phyloP scores from a whole-genome alignment of 192 early-diverging fungal species.

The Helicostylum pulchrum region DNA sequence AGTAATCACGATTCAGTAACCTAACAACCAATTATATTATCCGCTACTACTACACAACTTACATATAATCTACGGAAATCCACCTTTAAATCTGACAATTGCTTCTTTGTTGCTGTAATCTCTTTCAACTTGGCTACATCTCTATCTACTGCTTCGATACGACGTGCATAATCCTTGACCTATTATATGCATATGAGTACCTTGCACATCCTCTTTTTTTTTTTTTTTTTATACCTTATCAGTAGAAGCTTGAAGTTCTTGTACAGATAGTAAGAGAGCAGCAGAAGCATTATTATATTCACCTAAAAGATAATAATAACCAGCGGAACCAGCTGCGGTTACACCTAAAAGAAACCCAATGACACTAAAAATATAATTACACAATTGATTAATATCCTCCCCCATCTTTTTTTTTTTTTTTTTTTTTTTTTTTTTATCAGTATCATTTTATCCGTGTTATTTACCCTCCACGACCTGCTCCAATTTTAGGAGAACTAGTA shows the following conservation, averaged over 20 bases:
- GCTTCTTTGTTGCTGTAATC: slow-evolving; percentile 59
- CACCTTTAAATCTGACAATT: slow-evolving; percentile 44
- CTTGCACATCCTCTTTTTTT: background rate
- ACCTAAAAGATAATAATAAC: slow-evolving; percentile 83
- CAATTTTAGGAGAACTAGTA: background rate
- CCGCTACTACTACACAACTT: slow-evolving; percentile 25
- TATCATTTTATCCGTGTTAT: no score
- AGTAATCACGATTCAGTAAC: slow-evolving; percentile 1
- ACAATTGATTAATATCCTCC: background rate
- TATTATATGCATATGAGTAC: slow-evolving; percentile 18
- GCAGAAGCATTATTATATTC: slow-evolving; percentile 78
- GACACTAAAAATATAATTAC: slow-evolving; percentile 27
- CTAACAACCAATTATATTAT: background rate
- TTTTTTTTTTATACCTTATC: slow-evolving; percentile 51
- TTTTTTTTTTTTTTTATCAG: background rate
- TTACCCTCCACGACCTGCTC: background rate
- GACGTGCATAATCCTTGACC: slow-evolving; percentile 70
- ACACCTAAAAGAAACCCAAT: slow-evolving; percentile 79
- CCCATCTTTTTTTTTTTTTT: background rate
- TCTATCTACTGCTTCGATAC: slow-evolving; percentile 72
- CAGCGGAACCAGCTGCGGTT: slow-evolving; percentile 65
- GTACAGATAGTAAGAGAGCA: slow-evolving; percentile 69
- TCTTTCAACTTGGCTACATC: slow-evolving; percentile 55
- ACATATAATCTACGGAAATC: slow-evolving; percentile 55
- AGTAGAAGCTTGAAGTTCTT: slow-evolving; percentile 75